Evolutionary conservation across 2,329 filamentous ascomycete genomes (phyloP), one percentile per base, ranked within the genome.

Genomic region (Calycina marina): DNA sequence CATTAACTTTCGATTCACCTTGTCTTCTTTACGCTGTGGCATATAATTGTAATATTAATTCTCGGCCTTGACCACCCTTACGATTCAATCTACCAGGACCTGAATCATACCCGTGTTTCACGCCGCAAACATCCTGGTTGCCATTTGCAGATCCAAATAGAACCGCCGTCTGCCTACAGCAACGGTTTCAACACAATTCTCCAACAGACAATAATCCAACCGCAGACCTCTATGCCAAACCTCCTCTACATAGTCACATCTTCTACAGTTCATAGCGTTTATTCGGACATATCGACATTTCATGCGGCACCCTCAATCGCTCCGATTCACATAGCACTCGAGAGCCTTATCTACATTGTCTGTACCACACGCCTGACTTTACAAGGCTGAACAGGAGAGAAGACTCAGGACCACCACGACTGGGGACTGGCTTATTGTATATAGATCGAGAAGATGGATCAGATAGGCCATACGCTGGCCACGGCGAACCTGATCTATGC

Each of bases 401-500:
- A 24, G n/a, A n/a, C 8, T 8, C 8, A 24, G 20, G 20, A 24
- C n/a, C 8, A 24, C 20, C 8, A 24, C 8, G 20, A 24, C n/a
- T n/a, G 8, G n/a, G 20, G 20, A n/a, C 8, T n/a, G 20, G 8
- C n/a, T 24, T n/a, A 24, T 24, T 24, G 8, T n/a, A n/a, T 24
- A n/a, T 24, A 8, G 20, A n/a, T 8, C n/a, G 8, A 8, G 20
- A n/a, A 8, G 20, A 61, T 61, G 57, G 56, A 60, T 40, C 46
- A 54, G 27, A 43, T 55, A 30, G 53, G 46, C 18, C 47, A 51
- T 31, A 50, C 51, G 16, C 52, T 61, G 41, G 44, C 51, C 33
- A 40, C 52, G 13, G 58, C 56, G 24, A 50, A 61, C 40, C 40
- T 57, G 29, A 36, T 62, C 8, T 65, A 65, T 38, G 55, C 58